phyloP scores from a whole-genome alignment of 2,329 filamentous ascomycete genomes.

The Botrytis fabae region DNA sequence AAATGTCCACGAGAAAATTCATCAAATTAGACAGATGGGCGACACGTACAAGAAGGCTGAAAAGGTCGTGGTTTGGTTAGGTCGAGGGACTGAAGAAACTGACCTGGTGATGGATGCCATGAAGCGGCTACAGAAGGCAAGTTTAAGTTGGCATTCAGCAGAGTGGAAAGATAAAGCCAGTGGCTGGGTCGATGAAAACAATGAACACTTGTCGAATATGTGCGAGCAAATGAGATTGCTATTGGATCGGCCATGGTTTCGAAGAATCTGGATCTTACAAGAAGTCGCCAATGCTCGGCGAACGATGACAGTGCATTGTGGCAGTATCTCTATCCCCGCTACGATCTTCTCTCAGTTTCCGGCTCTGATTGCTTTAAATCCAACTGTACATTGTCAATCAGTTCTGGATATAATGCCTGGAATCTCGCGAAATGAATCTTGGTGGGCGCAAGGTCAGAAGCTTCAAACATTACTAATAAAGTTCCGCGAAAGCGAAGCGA shows the following conservation, averaged over 20 bases:
- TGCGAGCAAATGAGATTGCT: background rate
- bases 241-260: constrained; percentile 7
- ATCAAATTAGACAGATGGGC: constrained; percentile 22
- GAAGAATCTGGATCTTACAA: constrained; percentile 16
- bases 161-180: constrained; percentile 15
- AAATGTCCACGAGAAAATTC: constrained; percentile 11
- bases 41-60: constrained; percentile 10
- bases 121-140: constrained; percentile 13
- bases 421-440: constrained; percentile 18
- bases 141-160: background rate
- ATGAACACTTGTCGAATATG: background rate
- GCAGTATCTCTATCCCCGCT: constrained; percentile 20
- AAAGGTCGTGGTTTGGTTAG: constrained; percentile 12
- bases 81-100: background rate
- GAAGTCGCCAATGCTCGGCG: constrained; percentile 12
- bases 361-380: background rate
- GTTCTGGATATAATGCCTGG: constrained; percentile 28
- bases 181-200: constrained; percentile 20
- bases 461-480: constrained; percentile 23
- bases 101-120: constrained; percentile 27
- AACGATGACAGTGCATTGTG: constrained; percentile 17
- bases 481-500: constrained; percentile 26
- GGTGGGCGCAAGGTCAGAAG: constrained; percentile 15
- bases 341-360: constrained; percentile 20
- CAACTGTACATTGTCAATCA: constrained; percentile 16